phyloP scores from a whole-genome alignment of 2,329 filamentous ascomycete genomes.

The Neurospora crassa region DNA sequence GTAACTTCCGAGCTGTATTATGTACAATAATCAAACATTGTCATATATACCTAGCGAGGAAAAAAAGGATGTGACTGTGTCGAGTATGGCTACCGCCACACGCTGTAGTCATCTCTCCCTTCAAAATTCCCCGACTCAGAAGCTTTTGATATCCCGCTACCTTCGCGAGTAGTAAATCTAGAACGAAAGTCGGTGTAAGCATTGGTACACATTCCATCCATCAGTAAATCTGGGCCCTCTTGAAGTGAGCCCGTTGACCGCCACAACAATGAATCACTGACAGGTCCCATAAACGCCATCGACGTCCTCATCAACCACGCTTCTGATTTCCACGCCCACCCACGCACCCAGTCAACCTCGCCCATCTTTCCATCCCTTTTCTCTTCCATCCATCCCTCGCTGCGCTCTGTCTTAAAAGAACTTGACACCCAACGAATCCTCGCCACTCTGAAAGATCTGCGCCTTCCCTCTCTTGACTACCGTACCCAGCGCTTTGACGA shows the following conservation, averaged over 20 bases:
- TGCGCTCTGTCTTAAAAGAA: slow-evolving; percentile 56
- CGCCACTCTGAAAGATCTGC: slow-evolving; percentile 66
- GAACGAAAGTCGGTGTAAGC: not conserved
- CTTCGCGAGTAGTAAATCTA: not conserved
- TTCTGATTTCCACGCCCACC: not conserved
- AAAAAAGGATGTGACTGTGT: not conserved
- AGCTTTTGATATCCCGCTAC: not conserved
- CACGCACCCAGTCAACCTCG: not conserved
- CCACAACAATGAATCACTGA: not conserved
- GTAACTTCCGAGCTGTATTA: not conserved
- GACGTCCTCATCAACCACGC: not conserved
- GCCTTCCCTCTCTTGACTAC: slow-evolving; percentile 86
- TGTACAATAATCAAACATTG: not conserved
- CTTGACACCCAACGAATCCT: slow-evolving; percentile 86
- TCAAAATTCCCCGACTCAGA: not conserved
- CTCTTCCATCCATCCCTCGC: not conserved
- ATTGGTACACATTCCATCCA: not conserved
- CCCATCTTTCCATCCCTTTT: not conserved
- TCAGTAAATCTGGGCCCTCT: not conserved
- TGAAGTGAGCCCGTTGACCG: not conserved
- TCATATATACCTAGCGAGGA: not conserved
- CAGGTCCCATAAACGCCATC: not conserved
- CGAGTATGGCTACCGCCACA: not conserved
- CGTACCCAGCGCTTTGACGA: slow-evolving; percentile 69
- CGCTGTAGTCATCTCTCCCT: not conserved